Evolutionary conservation across 345 rosid genomes (phyloP).

Genomic region (Acer saccharum): DNA sequence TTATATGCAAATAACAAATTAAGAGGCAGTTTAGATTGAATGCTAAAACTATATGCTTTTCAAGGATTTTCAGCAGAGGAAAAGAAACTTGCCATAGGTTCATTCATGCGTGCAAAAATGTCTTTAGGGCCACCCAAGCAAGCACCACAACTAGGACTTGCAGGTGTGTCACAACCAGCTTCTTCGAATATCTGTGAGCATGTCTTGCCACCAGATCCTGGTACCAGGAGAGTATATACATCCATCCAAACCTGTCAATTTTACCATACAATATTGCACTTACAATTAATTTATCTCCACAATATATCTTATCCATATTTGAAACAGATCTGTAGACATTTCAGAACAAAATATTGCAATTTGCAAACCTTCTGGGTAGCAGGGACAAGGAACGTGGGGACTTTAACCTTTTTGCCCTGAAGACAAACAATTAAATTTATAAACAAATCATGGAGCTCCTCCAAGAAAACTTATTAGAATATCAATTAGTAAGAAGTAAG

Average conservation of each 20-base stretch:
- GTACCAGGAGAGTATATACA: slow-evolving; percentile 77
- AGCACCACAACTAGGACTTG: slow-evolving; percentile 97
- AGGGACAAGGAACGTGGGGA: slow-evolving; percentile 95
- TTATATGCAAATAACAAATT: not conserved
- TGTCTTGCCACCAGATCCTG: slow-evolving; percentile 96
- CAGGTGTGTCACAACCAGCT: slow-evolving; percentile 96
- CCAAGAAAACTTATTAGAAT: not conserved
- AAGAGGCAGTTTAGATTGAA: not conserved
- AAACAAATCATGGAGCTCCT: not conserved
- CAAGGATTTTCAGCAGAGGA: not conserved
- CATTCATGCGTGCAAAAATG: slow-evolving; percentile 92
- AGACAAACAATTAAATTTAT: slow-evolving; percentile 20
- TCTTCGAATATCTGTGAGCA: slow-evolving; percentile 97
- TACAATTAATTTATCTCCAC: not conserved
- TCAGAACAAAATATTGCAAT: not conserved
- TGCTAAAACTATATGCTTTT: not conserved
- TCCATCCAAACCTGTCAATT: slow-evolving; percentile 88
- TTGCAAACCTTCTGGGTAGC: slow-evolving; percentile 82
- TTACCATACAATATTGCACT: not conserved
- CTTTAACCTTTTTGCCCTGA: slow-evolving; percentile 91
- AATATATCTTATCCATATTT: not conserved
- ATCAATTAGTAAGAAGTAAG: not conserved
- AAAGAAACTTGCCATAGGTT: slow-evolving; percentile 59
- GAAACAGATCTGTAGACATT: not conserved
- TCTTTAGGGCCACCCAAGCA: slow-evolving; percentile 98